phyloP scores from a whole-genome alignment of 1,139 yeast species.

The Sugiyamaella japonica region DNA sequence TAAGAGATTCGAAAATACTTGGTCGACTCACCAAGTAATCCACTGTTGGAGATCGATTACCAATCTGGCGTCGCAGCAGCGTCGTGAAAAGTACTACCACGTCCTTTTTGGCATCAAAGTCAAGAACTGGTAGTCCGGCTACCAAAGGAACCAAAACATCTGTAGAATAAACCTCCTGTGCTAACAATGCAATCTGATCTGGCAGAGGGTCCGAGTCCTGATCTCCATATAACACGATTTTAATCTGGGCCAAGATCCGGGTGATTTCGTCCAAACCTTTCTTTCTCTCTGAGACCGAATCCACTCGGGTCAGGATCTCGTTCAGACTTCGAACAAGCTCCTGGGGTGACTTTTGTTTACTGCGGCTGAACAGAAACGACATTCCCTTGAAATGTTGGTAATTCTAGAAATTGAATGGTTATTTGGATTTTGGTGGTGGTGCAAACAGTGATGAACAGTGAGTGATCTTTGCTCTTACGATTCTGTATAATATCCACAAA shows the following conservation, averaged over 20 bases:
- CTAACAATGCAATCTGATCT: constrained; percentile 65
- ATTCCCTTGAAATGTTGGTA: constrained; percentile 40
- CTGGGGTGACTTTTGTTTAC: constrained; percentile 83
- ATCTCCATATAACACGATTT: constrained; percentile 71
- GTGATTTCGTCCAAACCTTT: constrained; percentile 77
- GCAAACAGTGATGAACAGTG: too few species aligned
- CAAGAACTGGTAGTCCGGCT: constrained; percentile 59
- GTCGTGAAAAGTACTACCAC: constrained; percentile 73
- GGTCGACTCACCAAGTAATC: constrained; percentile 75
- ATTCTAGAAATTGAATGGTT: neutral
- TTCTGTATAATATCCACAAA: too few species aligned
- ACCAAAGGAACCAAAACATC: constrained; percentile 68
- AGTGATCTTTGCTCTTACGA: neutral
- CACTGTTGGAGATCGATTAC: constrained; percentile 78
- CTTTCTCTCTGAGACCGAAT: constrained; percentile 52
- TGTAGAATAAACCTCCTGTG: constrained; percentile 73
- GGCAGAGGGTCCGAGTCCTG: constrained; percentile 70
- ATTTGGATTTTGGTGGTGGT: too few species aligned
- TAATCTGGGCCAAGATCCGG: constrained; percentile 65
- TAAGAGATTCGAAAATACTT: constrained; percentile 58
- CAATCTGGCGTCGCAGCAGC: constrained; percentile 75
- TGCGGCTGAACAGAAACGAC: constrained; percentile 87
- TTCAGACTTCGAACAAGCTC: constrained; percentile 75
- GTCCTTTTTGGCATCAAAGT: constrained; percentile 87
- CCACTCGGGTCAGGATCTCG: constrained; percentile 72